Conservation (phyloP, 2,329 filamentous ascomycete genomes). For the Colletotrichum filicis region DNA sequence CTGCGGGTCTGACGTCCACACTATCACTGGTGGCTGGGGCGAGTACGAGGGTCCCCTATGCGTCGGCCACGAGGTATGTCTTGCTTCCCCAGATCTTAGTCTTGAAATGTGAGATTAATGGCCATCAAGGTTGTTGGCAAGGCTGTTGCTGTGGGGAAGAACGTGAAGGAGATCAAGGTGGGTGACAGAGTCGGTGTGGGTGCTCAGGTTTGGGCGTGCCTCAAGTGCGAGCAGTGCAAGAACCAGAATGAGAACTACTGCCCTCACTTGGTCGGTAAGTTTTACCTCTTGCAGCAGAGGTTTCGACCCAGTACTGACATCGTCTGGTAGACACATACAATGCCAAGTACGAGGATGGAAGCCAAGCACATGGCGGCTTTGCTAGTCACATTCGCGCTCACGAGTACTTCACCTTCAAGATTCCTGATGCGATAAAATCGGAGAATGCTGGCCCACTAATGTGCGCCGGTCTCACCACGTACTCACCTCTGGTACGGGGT, state of each 20-base stretch:
- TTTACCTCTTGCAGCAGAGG: rapidly evolving
- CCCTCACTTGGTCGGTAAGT: conserved; percentile 53
- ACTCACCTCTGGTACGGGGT: conserved; percentile 73
- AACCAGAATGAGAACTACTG: conserved; percentile 62
- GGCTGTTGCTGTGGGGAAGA: conserved; percentile 58
- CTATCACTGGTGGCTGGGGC: conserved; percentile 67
- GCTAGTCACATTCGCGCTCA: conserved; percentile 60
- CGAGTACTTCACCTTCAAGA: conserved; percentile 69
- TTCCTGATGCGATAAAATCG: conserved; percentile 62
- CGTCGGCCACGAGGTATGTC: conserved; percentile 63
- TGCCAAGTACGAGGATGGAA: conserved; percentile 66
- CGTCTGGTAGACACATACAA: conserved; percentile 63
- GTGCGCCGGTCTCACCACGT: conserved; percentile 82
- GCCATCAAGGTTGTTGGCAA: conserved; percentile 60
- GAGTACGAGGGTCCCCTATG: conserved; percentile 58
- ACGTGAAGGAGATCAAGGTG: conserved; percentile 60
- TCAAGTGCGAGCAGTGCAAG: conserved; percentile 60
- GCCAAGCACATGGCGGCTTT: conserved; percentile 72
- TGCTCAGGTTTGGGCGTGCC: conserved; percentile 68
- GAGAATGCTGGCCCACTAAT: conserved; percentile 74
- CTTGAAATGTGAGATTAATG: not conserved
- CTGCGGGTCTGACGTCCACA: conserved; percentile 71
- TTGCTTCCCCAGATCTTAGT: not conserved
- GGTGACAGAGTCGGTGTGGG: conserved; percentile 75
- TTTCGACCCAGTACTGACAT: not conserved